Conservation (phyloP, 257 asterid species). For the Ligustrum vulgare region DNA sequence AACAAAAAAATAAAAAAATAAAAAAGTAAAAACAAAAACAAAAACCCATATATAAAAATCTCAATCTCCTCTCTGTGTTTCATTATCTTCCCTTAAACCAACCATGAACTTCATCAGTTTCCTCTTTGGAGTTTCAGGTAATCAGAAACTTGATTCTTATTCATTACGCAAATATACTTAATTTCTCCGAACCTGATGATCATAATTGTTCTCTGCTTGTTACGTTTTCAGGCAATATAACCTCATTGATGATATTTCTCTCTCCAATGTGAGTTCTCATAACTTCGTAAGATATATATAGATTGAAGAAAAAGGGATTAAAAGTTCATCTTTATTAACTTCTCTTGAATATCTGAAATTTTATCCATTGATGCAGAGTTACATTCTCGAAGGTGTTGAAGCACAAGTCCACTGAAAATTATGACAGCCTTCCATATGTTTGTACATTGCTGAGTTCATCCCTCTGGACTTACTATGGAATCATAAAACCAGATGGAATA, state of each 20-base stretch:
- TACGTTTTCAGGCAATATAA: slow-evolving; percentile 28
- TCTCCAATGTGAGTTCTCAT: slow-evolving; percentile 40
- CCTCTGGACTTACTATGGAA: slow-evolving; percentile 44
- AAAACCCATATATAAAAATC: too few species aligned
- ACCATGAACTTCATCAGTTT: neutral
- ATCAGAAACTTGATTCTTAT: neutral
- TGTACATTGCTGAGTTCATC: slow-evolving; percentile 30
- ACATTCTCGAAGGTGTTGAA: slow-evolving; percentile 36
- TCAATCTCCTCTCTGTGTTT: too few species aligned
- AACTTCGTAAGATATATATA: too few species aligned
- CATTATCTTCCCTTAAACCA: neutral
- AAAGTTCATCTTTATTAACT: too few species aligned
- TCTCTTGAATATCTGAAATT: neutral
- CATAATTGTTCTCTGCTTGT: neutral
- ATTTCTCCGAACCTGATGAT: neutral
- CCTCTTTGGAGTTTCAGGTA: slow-evolving; percentile 17
- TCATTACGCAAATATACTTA: neutral
- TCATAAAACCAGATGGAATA: slow-evolving; percentile 27
- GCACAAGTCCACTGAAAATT: slow-evolving; percentile 33
- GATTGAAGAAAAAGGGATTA: too few species aligned
- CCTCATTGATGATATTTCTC: slow-evolving; percentile 30
- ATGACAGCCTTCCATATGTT: slow-evolving; percentile 42
- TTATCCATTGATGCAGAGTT: slow-evolving; percentile 14
- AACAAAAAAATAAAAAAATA: too few species aligned
- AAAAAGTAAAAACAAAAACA: too few species aligned